Base-by-base conservation (phyloP, 768 basidiomycete genomes). In the Austroboletus eburneus region DNA sequence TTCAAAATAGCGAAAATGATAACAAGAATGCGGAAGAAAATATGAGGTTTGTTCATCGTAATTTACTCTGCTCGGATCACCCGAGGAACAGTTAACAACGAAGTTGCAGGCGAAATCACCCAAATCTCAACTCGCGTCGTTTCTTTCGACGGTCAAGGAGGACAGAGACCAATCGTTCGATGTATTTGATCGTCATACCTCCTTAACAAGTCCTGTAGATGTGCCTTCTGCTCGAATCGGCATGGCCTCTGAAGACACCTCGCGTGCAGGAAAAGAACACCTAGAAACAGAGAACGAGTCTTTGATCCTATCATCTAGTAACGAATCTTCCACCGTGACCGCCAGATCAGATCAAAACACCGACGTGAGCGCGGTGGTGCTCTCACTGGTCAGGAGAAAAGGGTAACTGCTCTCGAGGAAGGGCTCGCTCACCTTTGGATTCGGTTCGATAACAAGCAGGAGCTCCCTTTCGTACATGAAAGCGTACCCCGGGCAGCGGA, bases 381-480 rank as follows among this genome's bases (percentile, higher is more conserved):
- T 33, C 33, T 9, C 33, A 10, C 25, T 10, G 25, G 5, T 10
- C 10, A 27, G n/a, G n/a, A n/a, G n/a, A n/a, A n/a, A n/a, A 9
- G 7, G 17, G 7, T 17, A 9, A 7, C 16, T 16, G 16, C 84
- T 51, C 73, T 77, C 23, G 75, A 77, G 13, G 66, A 69, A 9
- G 50, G 78, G 17, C 64, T 72, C 30, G 72, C 71, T 9, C 72
- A 77, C 46, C 63, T 71, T n/a, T 73, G 76, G n/a, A 72, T 61
- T 9, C 82, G 85, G 45, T 67, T 85, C 29, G 79, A 82, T 39
- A 70, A 73, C 29, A 85, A 87, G 58, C 74, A 72, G 44, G 71
- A 78, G 48, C 71, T 76, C 47, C 68, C 79, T 12, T 51, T 69
- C 13, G 72, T 75, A 0, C 78, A 81, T 42, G 82, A 83, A 42